phyloP scores from a whole-genome alignment of 73 alveolate species.

The Blepharisma stoltei region DNA sequence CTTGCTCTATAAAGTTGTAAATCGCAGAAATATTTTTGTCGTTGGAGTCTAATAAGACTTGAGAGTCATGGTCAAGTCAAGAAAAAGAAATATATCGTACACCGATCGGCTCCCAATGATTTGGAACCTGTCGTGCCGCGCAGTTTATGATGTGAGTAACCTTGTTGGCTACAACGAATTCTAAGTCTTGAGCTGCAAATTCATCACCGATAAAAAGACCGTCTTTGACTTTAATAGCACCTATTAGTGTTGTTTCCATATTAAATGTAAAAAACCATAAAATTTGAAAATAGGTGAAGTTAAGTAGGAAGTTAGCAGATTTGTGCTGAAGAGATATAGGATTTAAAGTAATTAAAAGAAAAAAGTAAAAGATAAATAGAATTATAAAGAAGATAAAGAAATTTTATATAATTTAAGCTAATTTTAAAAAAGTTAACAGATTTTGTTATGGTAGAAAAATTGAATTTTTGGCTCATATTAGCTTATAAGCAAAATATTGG shows the following conservation, averaged over 20 bases:
- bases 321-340: too few relatives aligned
- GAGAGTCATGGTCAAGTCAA: conserved; percentile 91
- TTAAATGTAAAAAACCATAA: neutral
- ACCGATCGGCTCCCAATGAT: conserved; percentile 93
- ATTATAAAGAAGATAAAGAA: too few relatives aligned
- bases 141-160: conserved; percentile 94
- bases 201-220: conserved; percentile 88
- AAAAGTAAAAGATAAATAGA: too few relatives aligned
- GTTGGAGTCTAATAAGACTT: conserved; percentile 79
- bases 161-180: conserved; percentile 90
- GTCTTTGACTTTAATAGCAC: conserved; percentile 82
- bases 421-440: too few relatives aligned
- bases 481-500: too few relatives aligned
- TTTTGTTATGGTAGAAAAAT: too few relatives aligned
- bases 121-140: conserved; percentile 86
- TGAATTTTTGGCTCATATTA: too few relatives aligned
- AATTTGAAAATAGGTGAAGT: too few relatives aligned
- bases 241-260: conserved; percentile 60
- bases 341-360: too few relatives aligned
- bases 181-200: conserved; percentile 88
- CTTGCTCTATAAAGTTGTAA: conserved; percentile 90
- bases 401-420: too few relatives aligned
- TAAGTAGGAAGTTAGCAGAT: too few relatives aligned
- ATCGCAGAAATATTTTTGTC: conserved; percentile 91
- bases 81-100: conserved; percentile 81